Evolutionary conservation across 345 rosid genomes (phyloP).

Genomic region (Cardamine resedifolia): DNA sequence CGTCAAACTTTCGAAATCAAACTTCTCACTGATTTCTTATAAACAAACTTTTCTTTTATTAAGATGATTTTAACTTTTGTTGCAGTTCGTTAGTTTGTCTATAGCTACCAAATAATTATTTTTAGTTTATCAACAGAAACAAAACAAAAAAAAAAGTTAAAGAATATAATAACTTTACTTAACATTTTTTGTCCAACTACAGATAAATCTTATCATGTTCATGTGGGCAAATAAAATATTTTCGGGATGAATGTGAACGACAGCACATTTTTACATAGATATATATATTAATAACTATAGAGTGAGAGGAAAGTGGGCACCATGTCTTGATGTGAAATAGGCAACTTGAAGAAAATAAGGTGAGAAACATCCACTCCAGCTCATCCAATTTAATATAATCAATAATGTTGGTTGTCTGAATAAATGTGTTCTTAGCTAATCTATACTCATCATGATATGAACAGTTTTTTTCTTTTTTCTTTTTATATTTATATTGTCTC

Average conservation of each 20-base stretch:
- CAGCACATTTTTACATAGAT: slow-evolving; percentile 28
- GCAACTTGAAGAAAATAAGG: slow-evolving; percentile 18
- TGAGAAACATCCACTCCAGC: slow-evolving; percentile 34
- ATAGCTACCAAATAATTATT: not conserved
- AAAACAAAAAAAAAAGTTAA: not conserved
- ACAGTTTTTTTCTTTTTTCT: too few species aligned
- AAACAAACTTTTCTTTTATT: too few species aligned
- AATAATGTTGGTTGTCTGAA: slow-evolving; percentile 11
- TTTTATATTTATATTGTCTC: not conserved
- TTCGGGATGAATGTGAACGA: slow-evolving; percentile 27
- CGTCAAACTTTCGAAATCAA: not conserved
- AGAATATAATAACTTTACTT: not conserved
- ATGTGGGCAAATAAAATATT: slow-evolving; percentile 17
- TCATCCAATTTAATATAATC: slow-evolving; percentile 35
- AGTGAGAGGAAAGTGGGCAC: slow-evolving; percentile 27
- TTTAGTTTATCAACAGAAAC: not conserved
- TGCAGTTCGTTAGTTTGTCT: not conserved
- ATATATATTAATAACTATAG: not conserved
- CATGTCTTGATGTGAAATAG: slow-evolving; percentile 36
- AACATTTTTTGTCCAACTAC: slow-evolving; percentile 2
- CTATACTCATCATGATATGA: not conserved
- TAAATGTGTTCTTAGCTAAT: slow-evolving; percentile 29
- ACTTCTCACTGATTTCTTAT: not conserved
- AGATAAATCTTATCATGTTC: slow-evolving; percentile 22
- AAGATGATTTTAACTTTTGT: not conserved